Conservation (phyloP, 192 early-diverging fungal genomes). For the Rhizophlyctis rosea region DNA sequence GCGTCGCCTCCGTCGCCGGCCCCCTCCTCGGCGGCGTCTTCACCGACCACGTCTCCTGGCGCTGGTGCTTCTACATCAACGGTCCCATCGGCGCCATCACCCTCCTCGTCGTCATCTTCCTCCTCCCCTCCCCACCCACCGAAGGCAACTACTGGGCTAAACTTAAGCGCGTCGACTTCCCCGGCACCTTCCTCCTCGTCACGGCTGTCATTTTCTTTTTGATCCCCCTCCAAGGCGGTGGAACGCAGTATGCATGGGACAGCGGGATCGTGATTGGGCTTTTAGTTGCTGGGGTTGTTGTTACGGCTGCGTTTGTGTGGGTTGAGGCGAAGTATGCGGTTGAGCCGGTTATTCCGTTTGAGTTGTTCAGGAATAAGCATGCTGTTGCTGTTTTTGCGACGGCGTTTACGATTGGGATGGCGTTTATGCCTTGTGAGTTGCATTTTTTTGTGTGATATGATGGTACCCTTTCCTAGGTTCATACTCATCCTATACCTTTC, state of each 20-base stretch:
- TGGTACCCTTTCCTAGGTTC: slow-evolving; percentile 14
- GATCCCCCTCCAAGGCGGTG: slow-evolving; percentile 66
- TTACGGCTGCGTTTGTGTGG: slow-evolving; percentile 39
- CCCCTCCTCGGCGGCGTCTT: slow-evolving; percentile 84
- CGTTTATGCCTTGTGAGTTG: slow-evolving; percentile 41
- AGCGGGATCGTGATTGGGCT: slow-evolving; percentile 56
- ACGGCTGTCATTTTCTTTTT: slow-evolving; percentile 50
- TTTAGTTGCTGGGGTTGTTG: slow-evolving; percentile 58
- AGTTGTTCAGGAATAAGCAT: slow-evolving; percentile 50
- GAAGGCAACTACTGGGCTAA: slow-evolving; percentile 37
- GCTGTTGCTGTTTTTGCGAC: slow-evolving; percentile 18
- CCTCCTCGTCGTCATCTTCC: slow-evolving; percentile 49
- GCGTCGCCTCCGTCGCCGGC: slow-evolving; percentile 71
- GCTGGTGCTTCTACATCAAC: slow-evolving; percentile 70
- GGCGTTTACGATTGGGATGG: slow-evolving; percentile 32
- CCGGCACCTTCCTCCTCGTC: slow-evolving; percentile 29
- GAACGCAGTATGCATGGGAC: slow-evolving; percentile 56
- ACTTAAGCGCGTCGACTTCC: slow-evolving; percentile 47
- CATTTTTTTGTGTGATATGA: slow-evolving; percentile 44
- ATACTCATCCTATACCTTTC: slow-evolving; percentile 1
- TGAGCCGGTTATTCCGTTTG: slow-evolving; percentile 65
- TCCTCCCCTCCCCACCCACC: slow-evolving; percentile 45
- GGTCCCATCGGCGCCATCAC: slow-evolving; percentile 72
- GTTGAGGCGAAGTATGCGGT: slow-evolving; percentile 62
- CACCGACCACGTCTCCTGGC: slow-evolving; percentile 51